Percentiles rank a stretch among this genome's conserved stretches.
These are phyloP conservation scores for Diddensiella santjacobensis DNA, from an alignment of 805 yeast species.

Conservation along the genomic window DNA sequence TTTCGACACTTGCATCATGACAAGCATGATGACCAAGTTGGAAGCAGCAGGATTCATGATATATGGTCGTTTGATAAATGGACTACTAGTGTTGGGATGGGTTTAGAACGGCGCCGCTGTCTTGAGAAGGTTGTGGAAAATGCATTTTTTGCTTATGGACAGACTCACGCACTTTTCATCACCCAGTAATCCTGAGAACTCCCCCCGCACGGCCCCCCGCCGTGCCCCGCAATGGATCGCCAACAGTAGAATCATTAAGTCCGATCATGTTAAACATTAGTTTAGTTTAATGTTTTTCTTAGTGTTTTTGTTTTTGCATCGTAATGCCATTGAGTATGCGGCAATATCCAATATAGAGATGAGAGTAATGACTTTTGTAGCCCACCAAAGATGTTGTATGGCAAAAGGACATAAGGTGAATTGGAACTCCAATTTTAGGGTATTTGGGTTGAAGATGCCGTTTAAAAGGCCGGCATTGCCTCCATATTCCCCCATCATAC, in stretches of 20 bases:
- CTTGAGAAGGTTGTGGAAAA: neutral
- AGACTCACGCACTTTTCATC: no score
- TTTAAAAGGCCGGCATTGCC: conserved; percentile 86
- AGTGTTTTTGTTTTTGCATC: no score
- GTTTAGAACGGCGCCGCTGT: neutral
- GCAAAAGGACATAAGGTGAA: conserved; percentile 76
- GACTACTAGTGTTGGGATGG: neutral
- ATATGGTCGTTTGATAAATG: neutral
- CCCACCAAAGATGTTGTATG: conserved; percentile 97
- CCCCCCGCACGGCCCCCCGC: no score
- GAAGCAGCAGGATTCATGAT: conserved; percentile 83
- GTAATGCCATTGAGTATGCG: neutral
- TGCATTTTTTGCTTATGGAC: neutral
- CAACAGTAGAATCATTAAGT: neutral
- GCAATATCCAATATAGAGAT: neutral
- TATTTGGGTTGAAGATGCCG: conserved; percentile 52
- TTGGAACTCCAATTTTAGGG: conserved; percentile 54
- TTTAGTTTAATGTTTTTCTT: no score
- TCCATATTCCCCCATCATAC: conserved; percentile 95
- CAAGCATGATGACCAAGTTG: conserved; percentile 85
- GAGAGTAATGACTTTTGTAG: conserved; percentile 52
- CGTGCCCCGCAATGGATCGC: neutral
- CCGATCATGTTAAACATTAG: no score
- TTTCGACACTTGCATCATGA: conserved; percentile 93
- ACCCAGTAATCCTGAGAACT: no score